A percentile compares a stretch with the other conserved stretches of the same genome.
phyloP scores from a whole-genome alignment of 179 eudicot species.

The Drosera spatulata region DNA sequence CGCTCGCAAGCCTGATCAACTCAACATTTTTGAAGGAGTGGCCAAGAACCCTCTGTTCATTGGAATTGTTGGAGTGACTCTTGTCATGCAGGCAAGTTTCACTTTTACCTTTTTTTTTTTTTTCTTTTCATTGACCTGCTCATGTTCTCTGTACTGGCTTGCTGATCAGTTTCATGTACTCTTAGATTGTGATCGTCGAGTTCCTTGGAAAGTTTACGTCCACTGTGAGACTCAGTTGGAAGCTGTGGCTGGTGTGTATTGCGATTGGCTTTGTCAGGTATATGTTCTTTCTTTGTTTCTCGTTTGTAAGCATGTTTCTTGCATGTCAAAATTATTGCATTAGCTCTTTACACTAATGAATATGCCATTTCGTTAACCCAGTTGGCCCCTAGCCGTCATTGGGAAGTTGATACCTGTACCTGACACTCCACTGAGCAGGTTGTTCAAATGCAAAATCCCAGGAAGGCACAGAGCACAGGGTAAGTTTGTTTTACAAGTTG shows the following conservation, averaged over 20 bases:
- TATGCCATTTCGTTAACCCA: constrained; percentile 13
- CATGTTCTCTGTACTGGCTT: no score
- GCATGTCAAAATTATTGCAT: background rate
- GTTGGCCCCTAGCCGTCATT: constrained; percentile 80
- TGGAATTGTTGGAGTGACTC: constrained; percentile 56
- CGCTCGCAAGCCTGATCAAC: constrained; percentile 79
- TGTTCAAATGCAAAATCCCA: no score
- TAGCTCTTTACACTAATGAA: background rate
- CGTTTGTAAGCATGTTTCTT: no score
- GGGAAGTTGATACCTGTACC: constrained; percentile 92
- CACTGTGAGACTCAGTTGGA: constrained; percentile 47
- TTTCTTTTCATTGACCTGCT: no score
- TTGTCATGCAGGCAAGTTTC: constrained; percentile 60
- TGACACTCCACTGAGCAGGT: constrained; percentile 55
- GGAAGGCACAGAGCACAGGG: no score
- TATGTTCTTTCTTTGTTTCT: constrained; percentile 2
- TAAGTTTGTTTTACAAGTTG: no score
- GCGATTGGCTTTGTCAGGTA: constrained; percentile 59
- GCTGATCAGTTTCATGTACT: no score
- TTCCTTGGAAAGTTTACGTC: constrained; percentile 69
- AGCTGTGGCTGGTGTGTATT: constrained; percentile 61
- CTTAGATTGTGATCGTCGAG: constrained; percentile 54
- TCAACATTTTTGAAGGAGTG: constrained; percentile 69
- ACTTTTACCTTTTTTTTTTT: no score
- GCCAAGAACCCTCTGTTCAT: constrained; percentile 58